Base-by-base conservation (phyloP, 1,284 basidiomycete species). In the Caloboletus firmus region DNA sequence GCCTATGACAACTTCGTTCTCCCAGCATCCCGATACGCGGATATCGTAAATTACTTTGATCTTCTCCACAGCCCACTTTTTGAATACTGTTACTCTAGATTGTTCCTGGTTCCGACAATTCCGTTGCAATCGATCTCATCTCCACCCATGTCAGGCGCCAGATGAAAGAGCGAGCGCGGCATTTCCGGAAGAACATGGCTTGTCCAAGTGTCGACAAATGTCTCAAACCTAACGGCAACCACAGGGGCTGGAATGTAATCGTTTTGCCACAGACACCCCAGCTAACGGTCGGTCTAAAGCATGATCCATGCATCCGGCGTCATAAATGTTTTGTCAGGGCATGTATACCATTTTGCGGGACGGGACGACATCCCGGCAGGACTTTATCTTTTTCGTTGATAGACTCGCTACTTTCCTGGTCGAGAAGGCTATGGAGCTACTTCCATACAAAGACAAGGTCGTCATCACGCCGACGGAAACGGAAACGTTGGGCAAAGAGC, bases 1-100 rank as follows among this genome's bases (percentile, higher is more conserved):
- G 87, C 93, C 10, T 97, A 91, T 63, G 96, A 99, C 70, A 91
- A 93, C 68, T 97, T 95, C 62, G 94, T 99, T n/a, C 83, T 85
- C 44, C 95, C 95, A 0, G 92, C 91, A 2, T 83, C 93, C 13
- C 81, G 86, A 37, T 81, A 89, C 68, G 95, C 95, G 4, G 94
- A 98, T 66, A 91, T 96, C 45, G 92, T 93, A 60, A 65, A 84
- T 67, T 13, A 24, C 20, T 45, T 30, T 43, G 37, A 32, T 47
- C 18, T 41, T 43, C 41, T 44, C 11, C 46, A 39, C 42, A 18
- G 22, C 24, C 18, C 48, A 34, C 30, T n/a, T 37, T 31, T 34
- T 41, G 45, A 42, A 31, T 43, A 18, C 28, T 28, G 15, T 43
- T 44, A 28, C 22, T 54, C 22, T 60, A 96, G 93, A 95, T 97